Conservation (phyloP, 176 grass and related monocot species). For the Oryza meridionalis region DNA sequence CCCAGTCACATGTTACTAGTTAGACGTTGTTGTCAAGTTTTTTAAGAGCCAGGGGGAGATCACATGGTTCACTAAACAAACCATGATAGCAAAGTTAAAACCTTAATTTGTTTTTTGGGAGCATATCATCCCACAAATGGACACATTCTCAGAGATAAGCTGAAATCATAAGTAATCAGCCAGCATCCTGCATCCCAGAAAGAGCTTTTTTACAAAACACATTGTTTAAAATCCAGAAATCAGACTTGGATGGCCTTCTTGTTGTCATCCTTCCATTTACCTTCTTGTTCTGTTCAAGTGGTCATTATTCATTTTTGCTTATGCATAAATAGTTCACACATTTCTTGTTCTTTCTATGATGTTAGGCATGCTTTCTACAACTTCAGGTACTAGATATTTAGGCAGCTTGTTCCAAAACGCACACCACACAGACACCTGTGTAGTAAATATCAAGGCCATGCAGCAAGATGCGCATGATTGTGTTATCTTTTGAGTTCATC, state of each 20-base stretch:
- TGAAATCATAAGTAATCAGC: neutral
- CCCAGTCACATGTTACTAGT: constrained; percentile 16
- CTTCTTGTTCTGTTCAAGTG: neutral
- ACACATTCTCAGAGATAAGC: neutral
- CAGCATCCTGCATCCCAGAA: neutral
- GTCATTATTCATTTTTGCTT: neutral
- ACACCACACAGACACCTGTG: neutral
- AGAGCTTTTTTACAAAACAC: neutral
- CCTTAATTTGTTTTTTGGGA: neutral
- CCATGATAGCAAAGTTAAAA: neutral
- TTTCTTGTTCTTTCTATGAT: neutral
- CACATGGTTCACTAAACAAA: neutral
- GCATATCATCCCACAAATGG: neutral
- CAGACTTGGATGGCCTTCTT: neutral
- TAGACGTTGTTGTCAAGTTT: neutral
- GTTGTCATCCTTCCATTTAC: neutral
- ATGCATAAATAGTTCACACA: neutral
- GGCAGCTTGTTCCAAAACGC: neutral
- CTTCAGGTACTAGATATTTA: neutral
- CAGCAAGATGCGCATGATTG: neutral
- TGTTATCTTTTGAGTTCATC: constrained; percentile 18
- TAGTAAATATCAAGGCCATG: neutral
- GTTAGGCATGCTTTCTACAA: constrained; percentile 14
- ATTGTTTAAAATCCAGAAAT: neutral
- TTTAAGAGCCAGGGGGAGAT: neutral